phyloP scores from a whole-genome alignment of 345 rosid genomes.

The Citrus glauca region DNA sequence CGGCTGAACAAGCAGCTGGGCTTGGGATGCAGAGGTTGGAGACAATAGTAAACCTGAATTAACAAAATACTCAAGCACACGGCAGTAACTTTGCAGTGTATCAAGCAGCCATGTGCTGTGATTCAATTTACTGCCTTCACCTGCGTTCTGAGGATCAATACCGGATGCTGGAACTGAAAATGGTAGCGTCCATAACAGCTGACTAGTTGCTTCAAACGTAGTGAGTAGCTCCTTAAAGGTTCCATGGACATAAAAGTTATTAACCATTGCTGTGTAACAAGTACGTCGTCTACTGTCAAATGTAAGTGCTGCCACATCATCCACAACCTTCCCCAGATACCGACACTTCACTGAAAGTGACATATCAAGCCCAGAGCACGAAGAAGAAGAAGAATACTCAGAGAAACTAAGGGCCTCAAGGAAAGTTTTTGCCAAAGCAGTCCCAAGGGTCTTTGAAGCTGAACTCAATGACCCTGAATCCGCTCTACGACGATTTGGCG shows the following conservation, averaged over 20 bases:
- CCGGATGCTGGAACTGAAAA: constrained; percentile 43
- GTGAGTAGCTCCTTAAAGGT: constrained; percentile 86
- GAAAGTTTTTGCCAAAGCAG: constrained; percentile 76
- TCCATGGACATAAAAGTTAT: constrained; percentile 89
- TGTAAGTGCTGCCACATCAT: constrained; percentile 70
- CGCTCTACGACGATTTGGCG: constrained; percentile 87
- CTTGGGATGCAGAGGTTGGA: constrained; percentile 67
- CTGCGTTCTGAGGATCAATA: constrained; percentile 62
- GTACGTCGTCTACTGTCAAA: constrained; percentile 83
- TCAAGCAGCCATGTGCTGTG: constrained; percentile 74
- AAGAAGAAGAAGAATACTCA: constrained; percentile 55
- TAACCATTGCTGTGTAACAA: constrained; percentile 80
- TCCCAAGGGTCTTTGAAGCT: constrained; percentile 83
- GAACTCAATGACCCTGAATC: constrained; percentile 70
- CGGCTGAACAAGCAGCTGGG: constrained; percentile 90
- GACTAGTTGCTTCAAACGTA: constrained; percentile 96
- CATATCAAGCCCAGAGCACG: constrained; percentile 46
- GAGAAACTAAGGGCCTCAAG: constrained; percentile 79
- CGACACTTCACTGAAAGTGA: constrained; percentile 80
- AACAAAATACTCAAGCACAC: constrained; percentile 78
- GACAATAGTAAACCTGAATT: constrained; percentile 68
- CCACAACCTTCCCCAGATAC: constrained; percentile 89
- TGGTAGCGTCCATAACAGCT: constrained; percentile 78
- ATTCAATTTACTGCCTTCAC: constrained; percentile 60
- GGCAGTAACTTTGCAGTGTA: constrained; percentile 80